These are phyloP conservation scores for Pilobolus umbonatus DNA, from an alignment of 192 early-diverging fungal genomes.

Conservation along the genomic window DNA sequence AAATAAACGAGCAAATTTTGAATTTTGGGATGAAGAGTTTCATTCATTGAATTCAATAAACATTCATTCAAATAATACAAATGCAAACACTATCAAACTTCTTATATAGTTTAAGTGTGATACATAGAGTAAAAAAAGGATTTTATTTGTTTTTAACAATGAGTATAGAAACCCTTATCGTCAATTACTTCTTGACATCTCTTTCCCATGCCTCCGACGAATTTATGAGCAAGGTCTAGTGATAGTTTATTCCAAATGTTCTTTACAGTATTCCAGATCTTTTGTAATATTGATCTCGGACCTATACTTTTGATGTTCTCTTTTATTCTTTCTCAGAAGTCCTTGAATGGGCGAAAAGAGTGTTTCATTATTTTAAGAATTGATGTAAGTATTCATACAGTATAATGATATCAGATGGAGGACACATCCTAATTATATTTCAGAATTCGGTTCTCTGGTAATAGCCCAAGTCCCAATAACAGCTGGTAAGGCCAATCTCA, in stretches of 20 bases:
- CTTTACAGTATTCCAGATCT: constrained; percentile 10
- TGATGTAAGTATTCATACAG: no score
- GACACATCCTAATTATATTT: no score
- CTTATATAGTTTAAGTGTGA: constrained; percentile 8
- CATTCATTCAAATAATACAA: constrained; percentile 12
- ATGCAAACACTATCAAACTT: constrained; percentile 13
- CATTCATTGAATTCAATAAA: constrained; percentile 15
- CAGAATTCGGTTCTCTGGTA: no score
- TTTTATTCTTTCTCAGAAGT: constrained; percentile 6
- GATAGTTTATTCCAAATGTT: constrained; percentile 11
- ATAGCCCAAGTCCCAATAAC: no score
- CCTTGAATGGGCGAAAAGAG: constrained; percentile 8
- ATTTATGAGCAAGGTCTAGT: constrained; percentile 14
- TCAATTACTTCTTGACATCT: constrained; percentile 10
- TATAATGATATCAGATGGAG: no score
- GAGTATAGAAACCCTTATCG: constrained; percentile 12
- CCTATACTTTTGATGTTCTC: constrained; percentile 14
- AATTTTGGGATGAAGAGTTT: constrained; percentile 12
- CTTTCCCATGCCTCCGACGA: constrained; percentile 9
- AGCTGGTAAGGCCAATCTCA: no score
- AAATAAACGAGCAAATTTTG: constrained; percentile 11
- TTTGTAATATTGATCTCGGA: constrained; percentile 12
- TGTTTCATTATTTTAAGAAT: constrained; percentile 9
- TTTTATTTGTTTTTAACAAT: constrained; percentile 14
- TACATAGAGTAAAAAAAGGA: constrained; percentile 10